Evolutionary conservation across 192 early-diverging fungal species (phyloP).

Genomic region (Coemansia sp.): DNA sequence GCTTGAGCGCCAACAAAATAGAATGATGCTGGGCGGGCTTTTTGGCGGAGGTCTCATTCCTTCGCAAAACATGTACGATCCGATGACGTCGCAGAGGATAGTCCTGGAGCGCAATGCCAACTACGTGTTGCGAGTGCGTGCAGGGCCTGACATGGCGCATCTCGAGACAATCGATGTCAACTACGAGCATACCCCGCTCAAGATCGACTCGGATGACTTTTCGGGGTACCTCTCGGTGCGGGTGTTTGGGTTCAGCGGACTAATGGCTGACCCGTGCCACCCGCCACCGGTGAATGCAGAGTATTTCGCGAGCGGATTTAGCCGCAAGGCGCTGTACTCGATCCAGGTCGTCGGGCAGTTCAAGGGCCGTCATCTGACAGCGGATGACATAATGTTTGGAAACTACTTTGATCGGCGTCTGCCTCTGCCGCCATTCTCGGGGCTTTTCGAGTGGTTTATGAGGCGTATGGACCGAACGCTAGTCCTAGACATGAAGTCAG

Average conservation of each 20-base stretch:
- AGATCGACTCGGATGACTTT: constrained; percentile 47
- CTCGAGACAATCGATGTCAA: constrained; percentile 53
- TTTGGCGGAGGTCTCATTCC: constrained; percentile 47
- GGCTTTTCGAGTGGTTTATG: constrained; percentile 58
- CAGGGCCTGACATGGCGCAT: constrained; percentile 42
- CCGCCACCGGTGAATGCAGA: constrained; percentile 51
- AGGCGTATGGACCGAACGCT: constrained; percentile 57
- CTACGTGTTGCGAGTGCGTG: constrained; percentile 55
- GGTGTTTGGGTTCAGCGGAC: constrained; percentile 53
- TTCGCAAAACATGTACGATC: constrained; percentile 51
- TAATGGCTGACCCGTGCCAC: constrained; percentile 56
- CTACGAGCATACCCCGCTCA: constrained; percentile 54
- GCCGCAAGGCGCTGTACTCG: constrained; percentile 55
- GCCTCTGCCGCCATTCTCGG: constrained; percentile 54
- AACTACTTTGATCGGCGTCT: constrained; percentile 57
- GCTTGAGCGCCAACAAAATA: neutral
- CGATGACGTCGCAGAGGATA: constrained; percentile 47
- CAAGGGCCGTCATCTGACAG: constrained; percentile 35
- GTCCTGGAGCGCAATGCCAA: constrained; percentile 56
- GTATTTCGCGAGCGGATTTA: constrained; percentile 54
- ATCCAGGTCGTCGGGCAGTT: constrained; percentile 57
- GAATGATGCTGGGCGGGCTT: constrained; percentile 54
- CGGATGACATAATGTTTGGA: constrained; percentile 57
- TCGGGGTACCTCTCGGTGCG: constrained; percentile 55
- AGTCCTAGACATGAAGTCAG: constrained; percentile 54